Evolutionary conservation across 129 eudicot genomes (phyloP).

Genomic region (Deinandra increscens): DNA sequence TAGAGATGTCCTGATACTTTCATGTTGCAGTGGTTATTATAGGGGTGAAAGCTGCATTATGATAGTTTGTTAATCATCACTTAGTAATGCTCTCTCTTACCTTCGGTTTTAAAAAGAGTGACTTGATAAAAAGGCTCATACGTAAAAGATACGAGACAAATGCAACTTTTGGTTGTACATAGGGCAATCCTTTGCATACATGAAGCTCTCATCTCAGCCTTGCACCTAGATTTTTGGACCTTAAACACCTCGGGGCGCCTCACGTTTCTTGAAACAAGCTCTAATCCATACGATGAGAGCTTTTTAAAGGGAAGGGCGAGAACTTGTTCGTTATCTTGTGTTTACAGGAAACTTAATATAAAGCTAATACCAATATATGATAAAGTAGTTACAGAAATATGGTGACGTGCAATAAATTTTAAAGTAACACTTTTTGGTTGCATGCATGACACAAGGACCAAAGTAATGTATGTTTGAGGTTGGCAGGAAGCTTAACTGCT

Average conservation of each 20-base stretch:
- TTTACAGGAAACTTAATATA: neutral
- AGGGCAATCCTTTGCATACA: no score
- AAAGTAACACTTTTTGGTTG: constrained; percentile 1
- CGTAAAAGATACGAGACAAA: no score
- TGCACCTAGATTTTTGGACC: no score
- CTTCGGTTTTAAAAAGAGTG: neutral
- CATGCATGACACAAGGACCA: constrained; percentile 8
- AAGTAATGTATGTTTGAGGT: constrained; percentile 9
- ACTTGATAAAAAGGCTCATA: no score
- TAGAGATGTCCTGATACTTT: constrained; percentile 2
- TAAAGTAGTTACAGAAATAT: neutral
- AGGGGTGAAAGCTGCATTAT: constrained; percentile 7
- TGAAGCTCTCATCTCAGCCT: no score
- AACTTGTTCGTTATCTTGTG: neutral
- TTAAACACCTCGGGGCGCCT: no score
- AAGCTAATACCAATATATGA: neutral
- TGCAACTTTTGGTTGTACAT: no score
- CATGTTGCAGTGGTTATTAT: constrained; percentile 8
- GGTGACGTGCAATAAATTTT: neutral
- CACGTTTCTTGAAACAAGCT: no score
- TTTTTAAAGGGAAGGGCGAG: neutral
- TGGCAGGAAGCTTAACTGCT: neutral
- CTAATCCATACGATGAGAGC: neutral
- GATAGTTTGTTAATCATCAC: neutral
- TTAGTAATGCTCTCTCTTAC: neutral